A percentile compares a stretch with the other conserved stretches of the same genome.
Evolutionary conservation across 23 red algal species (phyloP).

Genomic region (Chondrus crispus): DNA sequence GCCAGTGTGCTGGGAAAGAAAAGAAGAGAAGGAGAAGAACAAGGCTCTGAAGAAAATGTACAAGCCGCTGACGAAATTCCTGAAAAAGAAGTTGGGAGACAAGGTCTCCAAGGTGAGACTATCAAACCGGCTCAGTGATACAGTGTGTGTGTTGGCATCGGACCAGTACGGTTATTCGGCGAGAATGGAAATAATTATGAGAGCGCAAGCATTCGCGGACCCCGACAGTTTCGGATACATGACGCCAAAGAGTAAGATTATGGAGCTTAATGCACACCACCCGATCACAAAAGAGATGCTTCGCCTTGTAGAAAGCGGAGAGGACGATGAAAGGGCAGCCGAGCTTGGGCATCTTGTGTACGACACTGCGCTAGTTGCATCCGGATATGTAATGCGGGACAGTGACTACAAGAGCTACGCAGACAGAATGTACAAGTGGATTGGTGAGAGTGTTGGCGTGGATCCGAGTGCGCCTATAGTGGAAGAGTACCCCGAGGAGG

Average conservation of each 20-base stretch:
- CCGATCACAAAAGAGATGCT: slow-evolving; percentile 69
- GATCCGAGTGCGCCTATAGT: slow-evolving; percentile 41
- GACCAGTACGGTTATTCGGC: slow-evolving; percentile 86
- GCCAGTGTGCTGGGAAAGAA: too few relatives aligned
- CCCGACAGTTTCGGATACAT: slow-evolving; percentile 72
- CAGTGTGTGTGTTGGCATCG: slow-evolving; percentile 70
- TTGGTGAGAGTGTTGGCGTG: slow-evolving; percentile 54
- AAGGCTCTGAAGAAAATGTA: slow-evolving; percentile 61
- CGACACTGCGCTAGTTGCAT: slow-evolving; percentile 73
- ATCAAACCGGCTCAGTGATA: slow-evolving; percentile 61
- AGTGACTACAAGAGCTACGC: slow-evolving; percentile 62
- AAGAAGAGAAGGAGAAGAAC: slow-evolving; percentile 61
- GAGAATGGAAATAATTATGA: slow-evolving; percentile 82
- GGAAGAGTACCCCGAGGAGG: slow-evolving; percentile 40
- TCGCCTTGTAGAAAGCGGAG: background rate
- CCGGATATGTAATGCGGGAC: slow-evolving; percentile 80
- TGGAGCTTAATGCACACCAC: slow-evolving; percentile 87
- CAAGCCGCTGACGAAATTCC: slow-evolving; percentile 75
- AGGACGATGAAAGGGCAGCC: slow-evolving; percentile 41
- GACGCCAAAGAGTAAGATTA: slow-evolving; percentile 74
- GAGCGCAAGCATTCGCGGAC: slow-evolving; percentile 86
- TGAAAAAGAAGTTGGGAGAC: slow-evolving; percentile 65
- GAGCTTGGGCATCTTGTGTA: slow-evolving; percentile 75
- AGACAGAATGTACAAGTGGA: slow-evolving; percentile 76
- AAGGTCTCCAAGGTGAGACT: slow-evolving; percentile 86